phyloP scores from a whole-genome alignment of 345 rosid genomes.

The Gossypium arboreum region DNA sequence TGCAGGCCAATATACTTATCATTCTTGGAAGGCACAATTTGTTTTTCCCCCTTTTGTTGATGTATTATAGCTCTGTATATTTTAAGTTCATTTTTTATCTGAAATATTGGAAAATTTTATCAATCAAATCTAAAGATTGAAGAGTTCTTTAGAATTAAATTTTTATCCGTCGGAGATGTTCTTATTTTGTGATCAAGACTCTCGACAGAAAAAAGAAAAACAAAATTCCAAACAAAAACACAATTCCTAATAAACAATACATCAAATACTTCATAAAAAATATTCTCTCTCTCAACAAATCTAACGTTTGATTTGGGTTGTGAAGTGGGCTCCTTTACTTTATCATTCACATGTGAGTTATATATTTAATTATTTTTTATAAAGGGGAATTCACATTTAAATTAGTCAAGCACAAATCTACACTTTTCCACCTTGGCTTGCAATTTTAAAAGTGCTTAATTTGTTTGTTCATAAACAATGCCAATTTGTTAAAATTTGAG shows the following conservation, averaged over 20 bases:
- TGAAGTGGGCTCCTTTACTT: background rate
- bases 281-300: background rate
- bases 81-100: background rate
- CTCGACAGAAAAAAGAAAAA: too few relatives aligned
- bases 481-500: background rate
- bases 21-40: background rate
- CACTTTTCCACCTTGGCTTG: background rate
- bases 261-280: too few relatives aligned
- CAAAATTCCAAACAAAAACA: too few relatives aligned
- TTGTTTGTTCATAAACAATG: background rate
- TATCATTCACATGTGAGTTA: background rate
- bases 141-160: background rate
- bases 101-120: background rate
- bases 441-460: background rate
- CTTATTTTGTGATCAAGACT: too few relatives aligned
- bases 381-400: background rate
- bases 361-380: too few relatives aligned
- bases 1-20: background rate
- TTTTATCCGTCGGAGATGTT: too few relatives aligned
- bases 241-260: too few relatives aligned
- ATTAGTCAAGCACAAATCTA: background rate
- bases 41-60: background rate
- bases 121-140: constrained; percentile 4
- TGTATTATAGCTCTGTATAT: constrained; percentile 2
- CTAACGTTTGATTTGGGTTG: background rate